Evolutionary conservation across 331 rosid species (phyloP), one percentile per base, ranked within the genome.

Genomic region (Cydonia oblonga): DNA sequence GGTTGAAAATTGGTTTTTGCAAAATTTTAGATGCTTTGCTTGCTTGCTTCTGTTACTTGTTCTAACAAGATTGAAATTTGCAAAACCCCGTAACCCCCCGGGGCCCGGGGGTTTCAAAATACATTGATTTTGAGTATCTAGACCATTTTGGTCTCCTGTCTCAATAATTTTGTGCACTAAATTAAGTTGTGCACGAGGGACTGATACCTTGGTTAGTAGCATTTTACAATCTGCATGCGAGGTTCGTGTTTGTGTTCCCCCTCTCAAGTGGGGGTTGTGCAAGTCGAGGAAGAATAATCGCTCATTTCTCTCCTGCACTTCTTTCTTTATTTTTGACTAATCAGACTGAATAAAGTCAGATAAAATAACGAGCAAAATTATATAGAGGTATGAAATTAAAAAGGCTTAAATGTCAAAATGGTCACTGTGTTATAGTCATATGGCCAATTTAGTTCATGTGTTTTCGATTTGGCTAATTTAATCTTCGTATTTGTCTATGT

Each of bases 1-100:
- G 56, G 70, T 69, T 63, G 67, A 72, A 75, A 66, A 78, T 59
- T 75, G 80, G 75, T 73, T 59, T 63, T 63, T 76, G 63, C 73
- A 32, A 6, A 29, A 64, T 65, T 71, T 49, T 52, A 62, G 76
- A 68, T 61, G 5, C 40, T 28, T 61, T 62, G 49, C 22, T n/a
- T 60, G 65, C 35, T 32, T 60, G 76, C 72, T 56, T 75, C 38
- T 38, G 58, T 73, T 67, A 1, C 71, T 25, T 63, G 22, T 66
- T 61, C 77, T 19, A 49, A 71, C 71, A 66, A 60, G 73, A 53
- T 75, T 69, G 69, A 35, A 52, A 66, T 51, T 29, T 20, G 3
- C 38, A 64, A 70, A 10, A 38, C 44, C 44, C 44, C 5, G 44
- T 4, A 38, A 63, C 24, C 12, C n/a, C n/a, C 1, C 7, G 32